A percentile compares a stretch with the other conserved stretches of the same genome.
phyloP scores from a whole-genome alignment of 1,284 basidiomycete genomes.

The Anthracocystis walkeri region DNA sequence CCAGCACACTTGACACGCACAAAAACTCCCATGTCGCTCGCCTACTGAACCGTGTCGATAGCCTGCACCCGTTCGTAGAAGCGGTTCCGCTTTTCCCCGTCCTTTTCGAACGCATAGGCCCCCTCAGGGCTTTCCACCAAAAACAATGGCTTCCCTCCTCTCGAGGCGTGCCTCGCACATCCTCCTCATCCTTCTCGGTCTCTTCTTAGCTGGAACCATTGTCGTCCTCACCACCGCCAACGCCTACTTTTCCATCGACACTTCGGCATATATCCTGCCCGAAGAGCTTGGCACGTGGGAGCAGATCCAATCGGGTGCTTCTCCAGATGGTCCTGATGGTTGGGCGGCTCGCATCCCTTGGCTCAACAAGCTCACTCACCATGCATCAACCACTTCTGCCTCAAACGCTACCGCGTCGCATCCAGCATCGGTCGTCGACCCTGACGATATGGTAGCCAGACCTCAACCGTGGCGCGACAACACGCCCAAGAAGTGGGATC shows the following conservation, averaged over 20 bases:
- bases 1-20: no score
- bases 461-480: slow-evolving; percentile 51
- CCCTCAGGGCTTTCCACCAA: neutral
- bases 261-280: slow-evolving; percentile 56
- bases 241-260: slow-evolving; percentile 84
- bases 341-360: slow-evolving; percentile 54
- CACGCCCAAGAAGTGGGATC: slow-evolving; percentile 39
- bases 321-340: slow-evolving; percentile 50
- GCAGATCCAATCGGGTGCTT: slow-evolving; percentile 56
- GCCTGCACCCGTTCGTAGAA: neutral
- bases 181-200: slow-evolving; percentile 81
- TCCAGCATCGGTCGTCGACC: slow-evolving; percentile 17
- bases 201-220: slow-evolving; percentile 90
- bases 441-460: slow-evolving; percentile 18
- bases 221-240: slow-evolving; percentile 90
- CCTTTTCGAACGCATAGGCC: slow-evolving; percentile 2
- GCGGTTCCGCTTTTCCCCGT: neutral
- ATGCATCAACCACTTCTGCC: slow-evolving; percentile 2
- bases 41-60: no score
- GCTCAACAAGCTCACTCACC: slow-evolving; percentile 46
- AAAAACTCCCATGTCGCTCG: no score
- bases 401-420: slow-evolving; percentile 7
- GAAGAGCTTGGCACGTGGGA: slow-evolving; percentile 66
- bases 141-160: slow-evolving; percentile 48
- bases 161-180: slow-evolving; percentile 56